Conservation (phyloP, 305 asterid genomes). For the Fraxinus floribunda region DNA sequence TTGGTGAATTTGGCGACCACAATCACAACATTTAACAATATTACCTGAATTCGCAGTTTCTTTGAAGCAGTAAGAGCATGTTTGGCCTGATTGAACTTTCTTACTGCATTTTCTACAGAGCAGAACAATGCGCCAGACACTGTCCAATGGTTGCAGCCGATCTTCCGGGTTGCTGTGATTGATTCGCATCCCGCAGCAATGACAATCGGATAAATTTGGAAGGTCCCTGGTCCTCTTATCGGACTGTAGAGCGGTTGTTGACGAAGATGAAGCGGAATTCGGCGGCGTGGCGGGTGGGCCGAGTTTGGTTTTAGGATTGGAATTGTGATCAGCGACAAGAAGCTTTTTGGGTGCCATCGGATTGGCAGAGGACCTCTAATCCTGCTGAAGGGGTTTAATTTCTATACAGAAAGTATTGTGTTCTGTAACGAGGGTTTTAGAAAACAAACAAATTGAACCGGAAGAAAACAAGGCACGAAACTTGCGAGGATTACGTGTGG, state of each 20-base stretch:
- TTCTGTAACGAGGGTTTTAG: neutral
- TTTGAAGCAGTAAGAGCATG: constrained; percentile 72
- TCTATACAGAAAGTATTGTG: neutral
- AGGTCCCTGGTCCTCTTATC: constrained; percentile 63
- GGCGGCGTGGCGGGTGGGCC: constrained; percentile 12
- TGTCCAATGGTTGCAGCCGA: constrained; percentile 67
- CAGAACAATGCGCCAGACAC: constrained; percentile 88
- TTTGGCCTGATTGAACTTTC: constrained; percentile 38
- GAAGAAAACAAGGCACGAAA: neutral
- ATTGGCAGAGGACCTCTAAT: neutral
- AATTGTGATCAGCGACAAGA: constrained; percentile 25
- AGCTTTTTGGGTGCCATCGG: constrained; percentile 38
- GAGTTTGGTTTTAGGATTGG: constrained; percentile 13
- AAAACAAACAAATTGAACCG: neutral
- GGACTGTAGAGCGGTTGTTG: constrained; percentile 33
- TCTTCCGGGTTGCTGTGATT: constrained; percentile 63
- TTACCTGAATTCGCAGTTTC: constrained; percentile 41
- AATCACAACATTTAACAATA: constrained; percentile 48
- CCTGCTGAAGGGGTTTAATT: neutral
- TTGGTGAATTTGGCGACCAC: constrained; percentile 55
- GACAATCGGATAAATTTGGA: constrained; percentile 84
- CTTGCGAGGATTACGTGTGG: neutral
- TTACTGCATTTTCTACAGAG: constrained; percentile 64
- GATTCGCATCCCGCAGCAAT: constrained; percentile 61
- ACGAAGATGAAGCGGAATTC: constrained; percentile 40